Percentiles rank a stretch among this genome's conserved stretches.
Evolutionary conservation across 805 yeast genomes (phyloP).

Genomic region (Wickerhamomyces queroliae): DNA sequence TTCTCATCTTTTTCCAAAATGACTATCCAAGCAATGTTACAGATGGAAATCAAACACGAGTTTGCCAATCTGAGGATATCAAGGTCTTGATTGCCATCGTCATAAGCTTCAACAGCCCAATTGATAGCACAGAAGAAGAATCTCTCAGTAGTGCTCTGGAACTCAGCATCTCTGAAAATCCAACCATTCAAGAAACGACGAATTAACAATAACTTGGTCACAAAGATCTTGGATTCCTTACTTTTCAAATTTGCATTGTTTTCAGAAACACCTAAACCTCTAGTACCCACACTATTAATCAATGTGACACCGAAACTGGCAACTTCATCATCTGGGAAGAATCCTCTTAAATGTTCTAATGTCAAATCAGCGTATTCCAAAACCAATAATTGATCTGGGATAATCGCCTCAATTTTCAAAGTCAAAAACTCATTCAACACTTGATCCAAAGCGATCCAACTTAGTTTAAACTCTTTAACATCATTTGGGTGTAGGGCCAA

Average conservation of each 20-base stretch:
- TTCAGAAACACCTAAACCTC: constrained; percentile 43
- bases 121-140: constrained; percentile 42
- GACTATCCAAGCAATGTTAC: constrained; percentile 33
- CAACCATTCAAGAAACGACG: constrained; percentile 45
- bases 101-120: constrained; percentile 55
- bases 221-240: constrained; percentile 44
- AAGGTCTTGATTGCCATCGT: constrained; percentile 41
- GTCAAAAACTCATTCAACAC: constrained; percentile 39
- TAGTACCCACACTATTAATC: constrained; percentile 47
- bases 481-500: constrained; percentile 18
- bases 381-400: constrained; percentile 58
- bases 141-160: constrained; percentile 30
- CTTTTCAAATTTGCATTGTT: constrained; percentile 7
- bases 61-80: constrained; percentile 62
- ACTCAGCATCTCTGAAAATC: constrained; percentile 21
- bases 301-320: constrained; percentile 38
- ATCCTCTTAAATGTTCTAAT: constrained; percentile 34
- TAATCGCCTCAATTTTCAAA: constrained; percentile 38
- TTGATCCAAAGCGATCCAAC: constrained; percentile 26
- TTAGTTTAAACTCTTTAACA: constrained; percentile 17
- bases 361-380: constrained; percentile 56
- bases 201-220: constrained; percentile 55
- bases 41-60: constrained; percentile 47
- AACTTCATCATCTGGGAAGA: constrained; percentile 33
- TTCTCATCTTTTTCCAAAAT: constrained; percentile 26